A percentile compares a stretch with the other conserved stretches of the same genome.
Evolutionary conservation across 495 filamentous ascomycete genomes (phyloP).

Genomic region (Trichoderma gamsii): DNA sequence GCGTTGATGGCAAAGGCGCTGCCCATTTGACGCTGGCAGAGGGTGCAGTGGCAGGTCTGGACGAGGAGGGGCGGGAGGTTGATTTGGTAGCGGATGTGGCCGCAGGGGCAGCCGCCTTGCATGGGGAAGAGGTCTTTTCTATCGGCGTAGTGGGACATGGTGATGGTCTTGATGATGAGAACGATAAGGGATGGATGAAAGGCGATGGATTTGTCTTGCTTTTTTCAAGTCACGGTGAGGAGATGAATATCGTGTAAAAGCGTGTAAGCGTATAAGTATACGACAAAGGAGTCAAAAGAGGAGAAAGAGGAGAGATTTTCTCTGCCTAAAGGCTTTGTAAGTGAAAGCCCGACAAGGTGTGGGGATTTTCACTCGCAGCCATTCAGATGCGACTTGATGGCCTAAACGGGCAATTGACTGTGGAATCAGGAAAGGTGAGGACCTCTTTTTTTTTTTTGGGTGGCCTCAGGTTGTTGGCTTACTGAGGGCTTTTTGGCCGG

Average conservation of each 20-base stretch:
- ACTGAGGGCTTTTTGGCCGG: neutral
- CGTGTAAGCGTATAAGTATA: neutral
- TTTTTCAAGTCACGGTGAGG: too few species aligned
- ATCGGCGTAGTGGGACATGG: constrained; percentile 14
- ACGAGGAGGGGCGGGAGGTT: constrained; percentile 16
- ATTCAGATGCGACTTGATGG: constrained; percentile 9
- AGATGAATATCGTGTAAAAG: too few species aligned
- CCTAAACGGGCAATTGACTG: neutral
- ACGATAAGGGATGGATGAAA: too few species aligned
- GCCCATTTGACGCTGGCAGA: constrained; percentile 33
- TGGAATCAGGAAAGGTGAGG: neutral
- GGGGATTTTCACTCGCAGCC: neutral
- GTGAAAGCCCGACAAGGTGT: neutral
- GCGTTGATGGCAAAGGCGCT: constrained; percentile 31
- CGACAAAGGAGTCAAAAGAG: neutral
- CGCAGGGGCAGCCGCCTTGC: constrained; percentile 18
- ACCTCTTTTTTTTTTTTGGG: neutral
- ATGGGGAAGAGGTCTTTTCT: constrained; percentile 17
- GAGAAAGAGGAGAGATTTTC: neutral
- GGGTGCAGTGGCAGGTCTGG: constrained; percentile 32
- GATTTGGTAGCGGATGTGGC: constrained; percentile 16
- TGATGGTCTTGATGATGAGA: neutral
- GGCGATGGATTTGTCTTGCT: too few species aligned
- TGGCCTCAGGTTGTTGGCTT: neutral
- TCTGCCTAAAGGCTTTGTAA: neutral